These are phyloP conservation scores for Bimuria novae-zelandiae DNA, from an alignment of 2,329 filamentous ascomycete genomes.

Conservation along the genomic window DNA sequence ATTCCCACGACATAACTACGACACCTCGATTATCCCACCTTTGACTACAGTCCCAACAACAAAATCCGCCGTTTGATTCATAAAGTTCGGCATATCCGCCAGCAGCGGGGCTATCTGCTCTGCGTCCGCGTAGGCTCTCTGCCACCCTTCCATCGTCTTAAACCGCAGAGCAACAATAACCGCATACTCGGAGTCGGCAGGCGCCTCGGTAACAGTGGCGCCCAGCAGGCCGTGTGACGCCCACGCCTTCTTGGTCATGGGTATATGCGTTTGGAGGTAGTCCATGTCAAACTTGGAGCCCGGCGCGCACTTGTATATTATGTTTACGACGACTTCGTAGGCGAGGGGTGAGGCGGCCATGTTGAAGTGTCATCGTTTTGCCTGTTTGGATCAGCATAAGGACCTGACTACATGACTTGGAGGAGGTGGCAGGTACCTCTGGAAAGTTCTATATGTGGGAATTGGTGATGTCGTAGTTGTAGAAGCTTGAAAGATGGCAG, in stretches of 20 bases:
- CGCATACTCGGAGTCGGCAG: constrained; percentile 9
- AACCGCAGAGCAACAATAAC: constrained; percentile 10
- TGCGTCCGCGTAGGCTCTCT: constrained; percentile 11
- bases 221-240: constrained; percentile 9
- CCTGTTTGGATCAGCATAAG: no score
- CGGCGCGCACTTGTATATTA: constrained; percentile 43
- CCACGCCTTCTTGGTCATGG: constrained; percentile 46
- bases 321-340: constrained; percentile 8
- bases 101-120: constrained; percentile 32
- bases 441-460: no score
- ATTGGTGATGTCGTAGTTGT: no score
- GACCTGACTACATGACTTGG: no score
- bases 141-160: constrained; percentile 13
- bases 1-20: not conserved
- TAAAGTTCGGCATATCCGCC: constrained; percentile 35
- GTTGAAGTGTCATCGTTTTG: not conserved
- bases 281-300: constrained; percentile 48
- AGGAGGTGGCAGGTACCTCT: no score
- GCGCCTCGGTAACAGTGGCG: not conserved
- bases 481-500: no score
- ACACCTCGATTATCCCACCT: not conserved
- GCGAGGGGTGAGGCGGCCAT: not conserved
- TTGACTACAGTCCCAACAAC: constrained; percentile 14
- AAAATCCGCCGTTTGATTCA: constrained; percentile 37
- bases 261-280: constrained; percentile 53